Base-by-base conservation (phyloP, 148 eudicot species). In the Cornus florida region DNA sequence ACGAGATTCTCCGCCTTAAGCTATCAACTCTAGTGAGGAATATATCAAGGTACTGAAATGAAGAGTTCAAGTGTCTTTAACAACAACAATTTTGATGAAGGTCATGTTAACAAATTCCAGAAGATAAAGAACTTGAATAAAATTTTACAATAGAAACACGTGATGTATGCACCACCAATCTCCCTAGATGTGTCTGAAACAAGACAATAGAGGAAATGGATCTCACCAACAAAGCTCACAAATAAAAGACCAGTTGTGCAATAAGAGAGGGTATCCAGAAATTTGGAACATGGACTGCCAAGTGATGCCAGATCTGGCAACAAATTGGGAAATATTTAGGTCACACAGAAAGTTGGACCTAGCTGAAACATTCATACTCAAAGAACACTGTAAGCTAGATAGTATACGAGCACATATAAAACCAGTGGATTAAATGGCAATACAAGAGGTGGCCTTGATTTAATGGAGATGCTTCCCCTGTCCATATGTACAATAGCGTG, bases 21-120 rank as follows among this genome's bases (percentile, higher is more conserved):
- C 98, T 98, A 88, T 96, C 99, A 71, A 93, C 82, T 82, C 98
- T 91, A 22, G 98, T 92, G 43, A 93, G 94, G 84, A 88, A 96
- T 79, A 96, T 72, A 86, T 96, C 93, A 80, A 91, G 80, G 86
- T 96, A 96, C 99, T 95, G 93, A 74, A 78, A 85, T 23, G 81
- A 71, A n/a, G 77, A 72, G 19, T 53, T 53, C 53, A 53, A 53
- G 3, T 53, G 59, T 43, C 48, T n/a, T 46, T 76, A 24, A 4
- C 59, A 10, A 46, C 28, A 41, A 46, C 7, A 48, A 17, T 17
- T 50, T 33, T 17, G 74, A 67, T 23, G 56, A 17, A 6, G 19
- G 24, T 7, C 28, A 53, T 17, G 13, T 67, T 48, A 57, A 78
- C 53, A 31, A 16, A 50, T 46, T 76, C 16, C 48, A 76, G 19